Conservation (phyloP, 2,329 filamentous ascomycete species). For the Mycosphaerella sp. region DNA sequence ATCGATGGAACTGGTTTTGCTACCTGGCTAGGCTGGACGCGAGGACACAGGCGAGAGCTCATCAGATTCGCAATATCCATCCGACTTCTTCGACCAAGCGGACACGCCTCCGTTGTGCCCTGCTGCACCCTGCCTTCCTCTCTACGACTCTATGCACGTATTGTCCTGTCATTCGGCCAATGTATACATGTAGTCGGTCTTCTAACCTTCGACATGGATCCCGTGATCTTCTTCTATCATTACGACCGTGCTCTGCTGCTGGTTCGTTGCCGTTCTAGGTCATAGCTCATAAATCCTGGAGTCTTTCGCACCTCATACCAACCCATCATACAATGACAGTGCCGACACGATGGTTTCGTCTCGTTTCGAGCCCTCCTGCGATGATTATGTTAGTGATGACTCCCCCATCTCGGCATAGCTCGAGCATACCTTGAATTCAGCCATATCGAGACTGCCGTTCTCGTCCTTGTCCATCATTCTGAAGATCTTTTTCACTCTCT, state of each 20-base stretch:
- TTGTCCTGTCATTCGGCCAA: too few relatives aligned
- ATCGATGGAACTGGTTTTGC: not conserved
- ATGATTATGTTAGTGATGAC: conserved; percentile 13
- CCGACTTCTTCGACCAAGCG: too few relatives aligned
- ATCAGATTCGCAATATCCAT: too few relatives aligned
- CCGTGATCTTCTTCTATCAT: too few relatives aligned
- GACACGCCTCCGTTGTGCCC: too few relatives aligned
- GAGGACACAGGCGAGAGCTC: too few relatives aligned
- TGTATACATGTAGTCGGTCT: too few relatives aligned
- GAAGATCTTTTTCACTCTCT: conserved; percentile 97
- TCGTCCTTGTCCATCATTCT: conserved; percentile 99
- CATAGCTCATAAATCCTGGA: not conserved
- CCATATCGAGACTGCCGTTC: conserved; percentile 92
- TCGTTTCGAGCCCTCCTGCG: conserved; percentile 82
- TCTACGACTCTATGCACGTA: too few relatives aligned
- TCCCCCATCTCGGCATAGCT: not conserved
- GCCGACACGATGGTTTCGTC: conserved; percentile 99
- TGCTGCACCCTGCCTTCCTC: too few relatives aligned
- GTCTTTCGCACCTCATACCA: conserved; percentile 50
- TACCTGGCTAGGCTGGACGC: not conserved
- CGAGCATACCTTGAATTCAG: conserved; percentile 70
- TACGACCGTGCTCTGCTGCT: too few relatives aligned
- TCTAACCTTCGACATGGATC: too few relatives aligned
- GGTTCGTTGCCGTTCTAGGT: not conserved
- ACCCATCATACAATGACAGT: conserved; percentile 87